A percentile compares a stretch with the other conserved stretches of the same genome.
These are phyloP conservation scores for Solanum medicagineum DNA, from an alignment of 257 asterid genomes.

Conservation along the genomic window DNA sequence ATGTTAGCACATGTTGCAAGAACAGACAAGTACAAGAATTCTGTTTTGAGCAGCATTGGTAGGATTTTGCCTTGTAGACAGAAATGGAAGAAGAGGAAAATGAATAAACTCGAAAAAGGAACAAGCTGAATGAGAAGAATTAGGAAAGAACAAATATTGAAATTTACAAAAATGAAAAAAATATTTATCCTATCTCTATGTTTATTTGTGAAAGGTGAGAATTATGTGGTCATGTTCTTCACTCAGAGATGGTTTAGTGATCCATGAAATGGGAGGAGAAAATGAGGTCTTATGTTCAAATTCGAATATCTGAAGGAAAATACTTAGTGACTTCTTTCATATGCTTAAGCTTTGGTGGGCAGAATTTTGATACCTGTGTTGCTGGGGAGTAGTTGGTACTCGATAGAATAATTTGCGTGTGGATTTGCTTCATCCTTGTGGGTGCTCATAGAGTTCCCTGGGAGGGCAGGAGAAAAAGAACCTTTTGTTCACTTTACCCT, in stretches of 20 bases:
- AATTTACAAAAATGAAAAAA: no score
- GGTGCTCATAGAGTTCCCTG: not conserved
- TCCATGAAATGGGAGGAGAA: not conserved
- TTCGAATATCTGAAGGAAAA: not conserved
- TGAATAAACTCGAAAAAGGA: no score
- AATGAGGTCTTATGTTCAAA: not conserved
- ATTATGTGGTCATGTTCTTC: not conserved
- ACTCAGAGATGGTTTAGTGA: not conserved
- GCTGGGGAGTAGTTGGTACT: not conserved
- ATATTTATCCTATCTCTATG: not conserved
- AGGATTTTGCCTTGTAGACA: slow-evolving; percentile 80
- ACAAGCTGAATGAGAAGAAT: no score
- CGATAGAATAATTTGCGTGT: not conserved
- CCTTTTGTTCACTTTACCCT: not conserved
- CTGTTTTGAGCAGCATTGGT: slow-evolving; percentile 86
- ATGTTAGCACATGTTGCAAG: slow-evolving; percentile 78
- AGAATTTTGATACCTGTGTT: not conserved
- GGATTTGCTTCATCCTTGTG: not conserved
- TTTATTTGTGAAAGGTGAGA: not conserved
- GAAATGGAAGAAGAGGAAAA: not conserved
- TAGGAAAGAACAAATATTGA: no score
- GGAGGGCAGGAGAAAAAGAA: not conserved
- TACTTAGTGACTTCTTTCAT: not conserved
- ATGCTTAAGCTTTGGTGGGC: not conserved
- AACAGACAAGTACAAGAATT: slow-evolving; percentile 71